phyloP scores from a whole-genome alignment of 2,329 filamentous ascomycete genomes.

The Colletotrichum musae region DNA sequence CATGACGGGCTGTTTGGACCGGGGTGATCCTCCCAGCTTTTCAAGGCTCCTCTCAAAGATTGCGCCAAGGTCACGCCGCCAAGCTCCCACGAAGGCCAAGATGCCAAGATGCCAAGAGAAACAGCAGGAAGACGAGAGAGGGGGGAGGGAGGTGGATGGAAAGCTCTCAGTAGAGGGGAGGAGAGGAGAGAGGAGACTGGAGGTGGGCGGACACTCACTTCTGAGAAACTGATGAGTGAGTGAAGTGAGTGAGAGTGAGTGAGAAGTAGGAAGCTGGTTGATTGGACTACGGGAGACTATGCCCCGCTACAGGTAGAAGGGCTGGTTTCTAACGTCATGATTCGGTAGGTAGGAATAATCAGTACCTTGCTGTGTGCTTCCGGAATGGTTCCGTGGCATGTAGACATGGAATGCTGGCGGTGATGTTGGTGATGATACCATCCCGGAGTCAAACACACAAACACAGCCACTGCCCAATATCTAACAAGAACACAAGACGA shows the following conservation, averaged over 20 bases:
- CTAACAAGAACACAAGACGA: too few relatives aligned
- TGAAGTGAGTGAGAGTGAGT: too few relatives aligned
- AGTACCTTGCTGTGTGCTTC: too few relatives aligned
- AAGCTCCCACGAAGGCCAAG: conserved; percentile 10
- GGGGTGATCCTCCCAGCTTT: conserved; percentile 21
- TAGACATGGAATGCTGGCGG: neutral
- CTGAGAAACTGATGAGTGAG: neutral
- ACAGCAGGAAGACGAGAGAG: neutral
- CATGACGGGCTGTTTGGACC: neutral
- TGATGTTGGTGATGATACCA: neutral
- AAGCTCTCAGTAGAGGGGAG: neutral
- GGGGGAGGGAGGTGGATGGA: conserved; percentile 3
- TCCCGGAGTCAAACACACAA: neutral
- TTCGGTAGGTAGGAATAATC: conserved; percentile 10
- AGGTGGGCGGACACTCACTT: neutral
- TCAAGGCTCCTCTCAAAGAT: conserved; percentile 7
- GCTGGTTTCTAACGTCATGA: conserved; percentile 35
- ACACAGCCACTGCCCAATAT: too few relatives aligned
- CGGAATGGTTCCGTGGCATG: neutral
- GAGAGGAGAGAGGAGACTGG: neutral
- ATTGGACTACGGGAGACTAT: conserved; percentile 16
- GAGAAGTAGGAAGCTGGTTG: neutral
- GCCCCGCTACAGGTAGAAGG: conserved; percentile 33
- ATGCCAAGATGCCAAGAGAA: conserved; percentile 13
- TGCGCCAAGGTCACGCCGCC: conserved; percentile 21